Base-by-base conservation (phyloP, 441 rosid species). In the Geranium incanum region DNA sequence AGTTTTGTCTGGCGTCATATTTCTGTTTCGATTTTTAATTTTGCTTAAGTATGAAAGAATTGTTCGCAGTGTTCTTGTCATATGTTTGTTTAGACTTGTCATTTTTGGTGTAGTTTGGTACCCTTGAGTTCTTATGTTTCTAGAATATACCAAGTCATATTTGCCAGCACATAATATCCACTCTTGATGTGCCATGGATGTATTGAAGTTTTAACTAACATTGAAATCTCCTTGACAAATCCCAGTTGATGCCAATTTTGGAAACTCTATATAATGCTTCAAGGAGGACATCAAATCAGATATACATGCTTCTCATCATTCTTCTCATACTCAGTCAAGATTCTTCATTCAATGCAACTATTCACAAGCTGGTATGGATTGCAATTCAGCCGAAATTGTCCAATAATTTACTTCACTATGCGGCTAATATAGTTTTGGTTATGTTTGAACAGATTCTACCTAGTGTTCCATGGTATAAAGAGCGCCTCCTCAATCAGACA, bases 291-390 rank as follows among this genome's bases (percentile, higher is more conserved):
- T 84, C 99, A 69, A 95, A 93, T 84, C 99, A 95, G 72, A 93
- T 95, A 76, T 95, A 95, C 85, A 93, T 95, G 90, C 84, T 95
- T 82, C 88, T 95, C 80, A 95, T 95, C 65, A 89, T 89, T 66
- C 97, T 95, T 78, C 99, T 95, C 83, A 91, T 95, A 73, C 97
- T 95, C 70, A 93, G 99, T 82, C 97, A 95, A 77, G 99, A 95
- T 77, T 88, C 99, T 78, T 88, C 98, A 57, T 95, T 95, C 78
- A 95, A 88, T 79, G 86, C 99, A 36, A 87, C 91, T 84, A 84
- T 92, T 78, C 97, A 92, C 88, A 95, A 95, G 83, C 83, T 93
- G 89, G 97, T 91, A 88, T 68, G 84, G 28, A 62, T 62, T 5
- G 23, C 9, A 62, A 23, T 62, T 73, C 70, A 19, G 37, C 70